Conservation (phyloP, 306 rosid species). For the Arachis stenosperma region DNA sequence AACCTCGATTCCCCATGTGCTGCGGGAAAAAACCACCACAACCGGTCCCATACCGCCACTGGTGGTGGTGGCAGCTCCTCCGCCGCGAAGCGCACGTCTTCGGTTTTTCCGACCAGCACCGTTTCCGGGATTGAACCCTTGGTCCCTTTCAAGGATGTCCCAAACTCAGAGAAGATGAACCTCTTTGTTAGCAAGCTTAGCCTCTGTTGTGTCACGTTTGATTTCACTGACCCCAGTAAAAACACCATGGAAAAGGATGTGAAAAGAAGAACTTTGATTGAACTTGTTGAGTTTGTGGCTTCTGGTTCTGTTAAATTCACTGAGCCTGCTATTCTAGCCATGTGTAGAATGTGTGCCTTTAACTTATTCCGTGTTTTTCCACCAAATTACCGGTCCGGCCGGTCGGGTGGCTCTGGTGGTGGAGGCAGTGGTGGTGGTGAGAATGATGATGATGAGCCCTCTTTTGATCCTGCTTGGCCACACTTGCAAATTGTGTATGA, state of each 20-base stretch:
- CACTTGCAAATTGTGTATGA: conserved; percentile 90
- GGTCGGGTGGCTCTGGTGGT: conserved; percentile 80
- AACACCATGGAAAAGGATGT: conserved; percentile 81
- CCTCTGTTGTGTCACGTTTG: conserved; percentile 82
- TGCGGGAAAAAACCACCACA: conserved; percentile 32
- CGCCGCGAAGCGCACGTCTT: conserved; percentile 59
- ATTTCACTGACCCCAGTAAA: conserved; percentile 80
- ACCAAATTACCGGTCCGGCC: conserved; percentile 81
- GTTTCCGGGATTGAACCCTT: conserved; percentile 79
- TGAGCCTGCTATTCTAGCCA: conserved; percentile 79
- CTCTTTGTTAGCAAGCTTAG: conserved; percentile 80
- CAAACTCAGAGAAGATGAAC: conserved; percentile 83
- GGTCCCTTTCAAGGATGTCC: conserved; percentile 86
- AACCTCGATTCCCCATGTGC: not conserved
- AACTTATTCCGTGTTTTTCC: conserved; percentile 85
- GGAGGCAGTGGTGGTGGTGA: conserved; percentile 86
- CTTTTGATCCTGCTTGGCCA: conserved; percentile 98
- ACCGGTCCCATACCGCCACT: conserved; percentile 38
- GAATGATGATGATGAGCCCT: conserved; percentile 89
- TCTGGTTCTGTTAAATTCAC: conserved; percentile 79
- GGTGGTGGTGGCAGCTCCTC: conserved; percentile 27
- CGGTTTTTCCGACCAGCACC: conserved; percentile 86
- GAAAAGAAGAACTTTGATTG: conserved; percentile 86
- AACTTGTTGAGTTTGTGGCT: conserved; percentile 91
- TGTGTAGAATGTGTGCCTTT: conserved; percentile 72